phyloP scores from a whole-genome alignment of 257 asterid species.

The Primulina tabacum region DNA sequence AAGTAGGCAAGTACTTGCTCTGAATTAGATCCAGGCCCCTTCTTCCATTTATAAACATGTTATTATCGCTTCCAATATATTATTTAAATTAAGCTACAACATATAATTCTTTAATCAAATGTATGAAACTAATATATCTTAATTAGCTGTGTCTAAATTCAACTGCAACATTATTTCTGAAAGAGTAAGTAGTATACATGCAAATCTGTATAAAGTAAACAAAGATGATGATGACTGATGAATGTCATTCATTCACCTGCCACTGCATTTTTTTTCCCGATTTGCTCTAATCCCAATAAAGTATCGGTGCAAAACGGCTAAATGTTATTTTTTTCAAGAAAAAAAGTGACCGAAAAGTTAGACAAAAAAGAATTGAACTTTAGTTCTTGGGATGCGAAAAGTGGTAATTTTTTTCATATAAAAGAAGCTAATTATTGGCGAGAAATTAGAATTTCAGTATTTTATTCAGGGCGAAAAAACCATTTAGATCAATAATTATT shows the following conservation, averaged over 20 bases:
- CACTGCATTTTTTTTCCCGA: not conserved
- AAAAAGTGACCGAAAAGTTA: slow-evolving; percentile 17
- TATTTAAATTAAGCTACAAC: no score
- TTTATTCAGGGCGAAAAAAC: slow-evolving; percentile 7
- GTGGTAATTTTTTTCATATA: no score
- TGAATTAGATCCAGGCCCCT: slow-evolving; percentile 60
- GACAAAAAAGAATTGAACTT: slow-evolving; percentile 32
- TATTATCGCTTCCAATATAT: no score
- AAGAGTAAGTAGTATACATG: no score
- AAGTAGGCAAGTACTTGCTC: slow-evolving; percentile 37
- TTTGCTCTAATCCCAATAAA: slow-evolving; percentile 37
- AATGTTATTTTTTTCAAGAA: slow-evolving; percentile 8
- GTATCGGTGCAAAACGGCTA: slow-evolving; percentile 9
- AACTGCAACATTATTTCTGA: no score
- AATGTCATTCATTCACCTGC: no score
- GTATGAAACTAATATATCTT: no score
- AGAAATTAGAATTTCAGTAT: not conserved
- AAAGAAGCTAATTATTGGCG: not conserved
- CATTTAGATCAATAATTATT: not conserved
- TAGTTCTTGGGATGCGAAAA: slow-evolving; percentile 47
- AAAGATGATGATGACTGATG: no score
- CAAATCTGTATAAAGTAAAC: no score
- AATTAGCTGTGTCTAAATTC: no score
- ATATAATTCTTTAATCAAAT: no score
- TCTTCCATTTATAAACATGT: no score